These are phyloP conservation scores for Globisporangium emineosum DNA, from an alignment of 352 stramenopile species.

Conservation along the genomic window DNA sequence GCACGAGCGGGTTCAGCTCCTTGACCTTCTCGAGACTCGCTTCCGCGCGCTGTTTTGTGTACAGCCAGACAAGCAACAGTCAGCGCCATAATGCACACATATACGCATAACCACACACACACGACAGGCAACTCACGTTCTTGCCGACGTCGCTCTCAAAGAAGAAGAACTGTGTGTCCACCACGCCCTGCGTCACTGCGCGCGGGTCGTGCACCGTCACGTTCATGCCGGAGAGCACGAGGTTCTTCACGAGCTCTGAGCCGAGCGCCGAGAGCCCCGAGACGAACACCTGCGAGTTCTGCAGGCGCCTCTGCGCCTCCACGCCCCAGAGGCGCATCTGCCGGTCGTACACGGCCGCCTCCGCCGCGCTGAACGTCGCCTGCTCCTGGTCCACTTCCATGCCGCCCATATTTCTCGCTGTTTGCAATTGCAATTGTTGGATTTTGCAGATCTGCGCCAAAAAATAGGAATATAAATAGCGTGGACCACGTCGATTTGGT, in stretches of 20 bases:
- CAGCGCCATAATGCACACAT: neutral
- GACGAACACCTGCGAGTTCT: conserved; percentile 87
- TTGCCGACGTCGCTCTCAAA: conserved; percentile 56
- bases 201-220: conserved; percentile 91
- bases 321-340: conserved; percentile 99
- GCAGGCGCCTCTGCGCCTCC: conserved; percentile 93
- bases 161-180: conserved; percentile 88
- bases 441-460: neutral
- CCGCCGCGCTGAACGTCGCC: conserved; percentile 67
- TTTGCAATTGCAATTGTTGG: neutral
- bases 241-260: conserved; percentile 96
- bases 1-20: conserved; percentile 94
- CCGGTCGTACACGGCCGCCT: conserved; percentile 96
- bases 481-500: neutral
- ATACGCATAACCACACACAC: neutral
- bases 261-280: conserved; percentile 80
- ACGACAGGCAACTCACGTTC: conserved; percentile 42
- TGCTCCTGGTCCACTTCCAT: conserved; percentile 12
- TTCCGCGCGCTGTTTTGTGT: conserved; percentile 50
- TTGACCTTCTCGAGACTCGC: conserved; percentile 82
- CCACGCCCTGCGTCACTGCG: conserved; percentile 37
- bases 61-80: conserved; percentile 13
- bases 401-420: neutral
- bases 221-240: conserved; percentile 94
- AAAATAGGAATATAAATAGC: neutral